Percentiles rank a stretch among this genome's conserved stretches.
Conservation (phyloP, 208 protist species). For the Crithidia bombi region DNA sequence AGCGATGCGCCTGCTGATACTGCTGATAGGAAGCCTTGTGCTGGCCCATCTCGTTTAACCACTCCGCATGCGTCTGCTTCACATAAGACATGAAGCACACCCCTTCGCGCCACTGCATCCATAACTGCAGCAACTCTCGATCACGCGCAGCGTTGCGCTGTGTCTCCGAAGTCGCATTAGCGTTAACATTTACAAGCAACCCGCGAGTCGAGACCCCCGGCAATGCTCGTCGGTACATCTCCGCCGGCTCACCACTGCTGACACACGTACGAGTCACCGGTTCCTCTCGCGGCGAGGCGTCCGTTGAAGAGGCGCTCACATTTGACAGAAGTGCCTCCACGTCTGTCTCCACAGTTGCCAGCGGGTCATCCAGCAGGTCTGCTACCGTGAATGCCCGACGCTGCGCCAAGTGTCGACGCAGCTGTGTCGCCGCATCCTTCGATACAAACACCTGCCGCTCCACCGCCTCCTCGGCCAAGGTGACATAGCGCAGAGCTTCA, state of each 20-base stretch:
- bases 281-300: not conserved
- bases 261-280: not conserved
- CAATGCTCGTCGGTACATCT: too few relatives aligned
- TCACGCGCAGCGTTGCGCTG: slow-evolving; percentile 9
- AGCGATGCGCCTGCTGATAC: slow-evolving; percentile 67
- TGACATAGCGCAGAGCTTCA: slow-evolving; percentile 43
- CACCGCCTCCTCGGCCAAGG: slow-evolving; percentile 58
- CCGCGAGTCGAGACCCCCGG: too few relatives aligned
- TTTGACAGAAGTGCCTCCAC: not conserved
- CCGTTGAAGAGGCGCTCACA: not conserved
- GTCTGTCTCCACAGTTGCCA: not conserved
- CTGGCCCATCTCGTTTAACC: slow-evolving; percentile 44
- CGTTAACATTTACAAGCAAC: too few relatives aligned
- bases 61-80: slow-evolving; percentile 61
- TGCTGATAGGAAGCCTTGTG: slow-evolving; percentile 50
- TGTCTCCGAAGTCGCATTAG: not conserved
- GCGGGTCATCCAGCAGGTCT: slow-evolving; percentile 9
- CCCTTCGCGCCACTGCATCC: slow-evolving; percentile 65
- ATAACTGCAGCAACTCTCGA: slow-evolving; percentile 25
- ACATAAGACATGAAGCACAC: slow-evolving; percentile 68
- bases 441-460: slow-evolving; percentile 52
- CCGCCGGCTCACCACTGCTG: too few relatives aligned
- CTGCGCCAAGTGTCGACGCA: slow-evolving; percentile 31
- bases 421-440: slow-evolving; percentile 28
- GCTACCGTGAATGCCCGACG: slow-evolving; percentile 7